Evolutionary conservation across 768 basidiomycete genomes (phyloP).

Genomic region (Mycena galericulata): DNA sequence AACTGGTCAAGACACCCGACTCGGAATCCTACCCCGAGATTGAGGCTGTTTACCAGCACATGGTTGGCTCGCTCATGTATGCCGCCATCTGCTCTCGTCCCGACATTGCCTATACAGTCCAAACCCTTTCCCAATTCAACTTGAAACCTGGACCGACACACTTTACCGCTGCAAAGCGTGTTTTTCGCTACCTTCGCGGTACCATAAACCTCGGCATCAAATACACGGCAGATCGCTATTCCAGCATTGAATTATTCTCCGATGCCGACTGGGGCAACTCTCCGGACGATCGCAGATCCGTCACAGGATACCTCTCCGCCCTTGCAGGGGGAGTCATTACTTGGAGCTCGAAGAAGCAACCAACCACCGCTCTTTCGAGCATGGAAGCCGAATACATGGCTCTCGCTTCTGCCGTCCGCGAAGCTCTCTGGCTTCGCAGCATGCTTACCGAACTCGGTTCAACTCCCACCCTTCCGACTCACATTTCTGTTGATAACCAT

Average conservation of each 20-base stretch:
- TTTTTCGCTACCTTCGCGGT: constrained; percentile 9
- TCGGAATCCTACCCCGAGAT: constrained; percentile 19
- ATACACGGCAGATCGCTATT: not conserved
- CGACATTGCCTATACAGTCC: constrained; percentile 46
- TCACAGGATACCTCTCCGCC: constrained; percentile 5
- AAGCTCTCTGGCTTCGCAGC: constrained; percentile 10
- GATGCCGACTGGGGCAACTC: constrained; percentile 12
- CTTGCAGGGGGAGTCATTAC: not conserved
- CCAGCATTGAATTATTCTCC: constrained; percentile 6
- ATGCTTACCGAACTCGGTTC: constrained; percentile 1
- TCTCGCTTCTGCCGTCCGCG: not conserved
- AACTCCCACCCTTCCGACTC: not conserved
- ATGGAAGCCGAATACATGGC: constrained; percentile 13
- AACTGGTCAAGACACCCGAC: constrained; percentile 16
- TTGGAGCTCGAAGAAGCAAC: constrained; percentile 10
- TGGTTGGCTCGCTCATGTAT: constrained; percentile 47
- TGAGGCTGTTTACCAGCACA: constrained; percentile 37
- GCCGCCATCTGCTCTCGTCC: constrained; percentile 45
- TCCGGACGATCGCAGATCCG: constrained; percentile 8
- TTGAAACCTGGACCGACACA: constrained; percentile 9
- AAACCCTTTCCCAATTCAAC: constrained; percentile 40
- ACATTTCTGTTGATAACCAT: constrained; percentile 4
- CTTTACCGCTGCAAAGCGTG: constrained; percentile 4
- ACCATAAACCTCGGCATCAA: constrained; percentile 10
- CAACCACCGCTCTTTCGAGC: not conserved